Percentiles rank a stretch among this genome's conserved stretches.
These are phyloP conservation scores for Coemansia asiatica DNA, from an alignment of 192 early-diverging fungal genomes.

Conservation along the genomic window DNA sequence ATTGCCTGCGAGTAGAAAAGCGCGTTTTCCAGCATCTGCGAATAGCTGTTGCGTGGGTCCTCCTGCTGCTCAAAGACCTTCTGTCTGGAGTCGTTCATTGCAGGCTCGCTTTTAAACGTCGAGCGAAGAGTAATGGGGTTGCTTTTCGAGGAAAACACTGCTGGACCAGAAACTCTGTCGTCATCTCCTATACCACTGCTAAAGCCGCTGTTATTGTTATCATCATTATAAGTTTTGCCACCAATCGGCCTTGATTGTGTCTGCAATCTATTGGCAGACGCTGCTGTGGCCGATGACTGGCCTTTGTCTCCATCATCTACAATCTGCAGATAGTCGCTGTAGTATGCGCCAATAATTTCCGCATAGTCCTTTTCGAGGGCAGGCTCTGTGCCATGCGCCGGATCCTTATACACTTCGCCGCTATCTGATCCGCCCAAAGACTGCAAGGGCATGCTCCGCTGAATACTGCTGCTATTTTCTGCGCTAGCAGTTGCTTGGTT, in stretches of 20 bases:
- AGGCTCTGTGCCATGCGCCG: not conserved
- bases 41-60: slow-evolving; percentile 31
- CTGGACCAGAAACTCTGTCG: not conserved
- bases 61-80: not conserved
- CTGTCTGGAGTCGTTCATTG: slow-evolving; percentile 9
- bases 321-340: slow-evolving; percentile 1
- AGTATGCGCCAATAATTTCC: not conserved
- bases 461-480: no score
- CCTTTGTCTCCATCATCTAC: not conserved
- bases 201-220: no score
- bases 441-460: no score
- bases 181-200: no score
- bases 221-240: no score
- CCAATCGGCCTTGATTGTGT: not conserved
- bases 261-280: not conserved
- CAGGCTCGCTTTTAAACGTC: slow-evolving; percentile 47
- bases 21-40: slow-evolving; percentile 52
- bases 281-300: not conserved
- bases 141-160: not conserved
- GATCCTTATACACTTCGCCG: no score
- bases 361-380: not conserved
- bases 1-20: slow-evolving; percentile 52
- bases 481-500: no score
- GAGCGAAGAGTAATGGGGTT: slow-evolving; percentile 18
- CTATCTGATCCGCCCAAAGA: no score